These are phyloP conservation scores for Puccinia brachypodii DNA, from an alignment of 1,284 basidiomycete species.

Conservation along the genomic window DNA sequence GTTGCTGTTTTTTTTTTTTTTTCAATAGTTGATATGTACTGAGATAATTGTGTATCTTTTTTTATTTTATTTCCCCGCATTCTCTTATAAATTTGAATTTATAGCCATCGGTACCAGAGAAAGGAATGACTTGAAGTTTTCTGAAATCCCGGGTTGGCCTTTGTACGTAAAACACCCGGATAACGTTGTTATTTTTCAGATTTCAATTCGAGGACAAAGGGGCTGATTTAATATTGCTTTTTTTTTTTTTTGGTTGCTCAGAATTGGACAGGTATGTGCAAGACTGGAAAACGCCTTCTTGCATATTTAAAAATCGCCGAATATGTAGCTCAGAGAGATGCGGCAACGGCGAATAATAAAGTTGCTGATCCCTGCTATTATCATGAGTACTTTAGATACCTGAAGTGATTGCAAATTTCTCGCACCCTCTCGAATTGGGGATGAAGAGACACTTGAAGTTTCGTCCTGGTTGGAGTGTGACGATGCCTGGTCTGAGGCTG, in stretches of 20 bases:
- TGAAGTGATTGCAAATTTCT: background rate
- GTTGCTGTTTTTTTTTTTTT: too few species aligned
- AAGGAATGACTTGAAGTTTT: background rate
- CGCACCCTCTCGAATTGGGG: background rate
- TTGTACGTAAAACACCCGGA: background rate
- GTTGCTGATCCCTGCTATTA: background rate
- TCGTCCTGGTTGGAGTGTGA: slow-evolving; percentile 28
- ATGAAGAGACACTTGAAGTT: background rate
- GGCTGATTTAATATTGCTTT: background rate
- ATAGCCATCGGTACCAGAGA: slow-evolving; percentile 11
- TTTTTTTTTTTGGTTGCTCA: background rate
- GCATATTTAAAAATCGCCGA: background rate
- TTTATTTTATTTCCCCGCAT: background rate
- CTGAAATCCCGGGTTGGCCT: slow-evolving; percentile 21
- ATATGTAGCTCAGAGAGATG: background rate
- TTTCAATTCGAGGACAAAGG: background rate
- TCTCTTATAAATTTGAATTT: background rate
- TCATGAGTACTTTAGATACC: background rate
- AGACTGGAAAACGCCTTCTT: background rate
- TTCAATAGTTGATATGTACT: background rate
- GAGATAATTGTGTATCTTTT: too few species aligned
- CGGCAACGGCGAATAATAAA: background rate
- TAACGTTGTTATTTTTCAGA: background rate
- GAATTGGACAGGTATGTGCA: slow-evolving; percentile 10
- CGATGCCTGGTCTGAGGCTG: slow-evolving; percentile 36